Evolutionary conservation across 306 rosid genomes (phyloP), one percentile per base, ranked within the genome.

Genomic region (Cicer judaicum): DNA sequence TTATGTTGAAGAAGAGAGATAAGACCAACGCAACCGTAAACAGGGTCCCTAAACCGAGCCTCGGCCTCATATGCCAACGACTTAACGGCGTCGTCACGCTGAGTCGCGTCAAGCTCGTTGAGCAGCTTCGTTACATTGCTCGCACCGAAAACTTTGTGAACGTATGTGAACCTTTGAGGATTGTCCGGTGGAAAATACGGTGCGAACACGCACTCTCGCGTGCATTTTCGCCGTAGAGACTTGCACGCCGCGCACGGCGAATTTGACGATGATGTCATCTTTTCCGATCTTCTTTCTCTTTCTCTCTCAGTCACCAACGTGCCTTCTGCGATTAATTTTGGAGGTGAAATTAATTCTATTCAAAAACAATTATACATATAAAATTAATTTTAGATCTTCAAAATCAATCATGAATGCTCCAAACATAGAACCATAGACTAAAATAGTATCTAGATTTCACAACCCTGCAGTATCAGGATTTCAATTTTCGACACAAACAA

Each of bases 181-280:
- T 93, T 88, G 76, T 93, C 98, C 18, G 98, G 97, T 44, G 98
- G 98, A 77, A 93, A 93, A 73, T 91, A 93, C 7, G 98, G 98
- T 0, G 98, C 98, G 59, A 89, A 93, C 50, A 88, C 96, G 78
- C 98, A 93, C 73, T 93, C 97, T 62, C 86, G 93, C 11, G 98
- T 91, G 88, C 98, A 93, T 46, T 91, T 93, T 48, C 96, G 78
- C 80, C 98, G 53, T 10, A 81, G 89, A 19, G 60, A 83, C 81
- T 93, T 93, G 83, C 98, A 93, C 60, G 98, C 97, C 38, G 96
- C 98, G 78, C 97, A 93, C 71, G 98, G 98, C 7, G 97, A 79
- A 60, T 82, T 88, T n/a, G 93, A 85, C 39, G 89, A 76, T 46
- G 89, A 79, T 29, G 89, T 73, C 86, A 78, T 77, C 39, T 81